Conservation (phyloP, 2,329 filamentous ascomycete genomes). For the Fusarium protoensiforme region DNA sequence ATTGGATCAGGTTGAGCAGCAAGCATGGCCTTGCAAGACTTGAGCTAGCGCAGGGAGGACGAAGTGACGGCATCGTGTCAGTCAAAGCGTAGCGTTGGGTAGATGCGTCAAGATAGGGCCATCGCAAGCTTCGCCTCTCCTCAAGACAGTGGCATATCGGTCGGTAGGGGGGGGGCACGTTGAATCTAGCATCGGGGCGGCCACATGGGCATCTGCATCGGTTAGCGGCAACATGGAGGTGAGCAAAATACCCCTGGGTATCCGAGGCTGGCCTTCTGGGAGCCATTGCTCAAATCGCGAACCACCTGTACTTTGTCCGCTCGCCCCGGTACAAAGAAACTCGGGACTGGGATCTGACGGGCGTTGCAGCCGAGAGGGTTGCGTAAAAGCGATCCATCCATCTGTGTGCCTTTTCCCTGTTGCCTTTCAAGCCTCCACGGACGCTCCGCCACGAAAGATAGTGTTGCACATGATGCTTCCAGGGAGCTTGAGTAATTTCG, state of each 20-base stretch:
- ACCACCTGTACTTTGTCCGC: not conserved
- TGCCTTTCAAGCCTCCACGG: constrained; percentile 2
- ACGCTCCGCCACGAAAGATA: not conserved
- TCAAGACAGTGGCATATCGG: not conserved
- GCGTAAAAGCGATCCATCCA: not conserved
- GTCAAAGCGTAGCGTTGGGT: not conserved
- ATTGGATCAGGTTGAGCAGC: not conserved
- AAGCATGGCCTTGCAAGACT: not conserved
- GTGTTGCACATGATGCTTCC: not conserved
- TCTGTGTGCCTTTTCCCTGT: not conserved
- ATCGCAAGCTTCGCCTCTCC: not conserved
- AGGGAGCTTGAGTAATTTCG: not conserved
- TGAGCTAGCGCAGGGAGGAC: not conserved
- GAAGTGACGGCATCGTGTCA: not conserved
- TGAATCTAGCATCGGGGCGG: not conserved
- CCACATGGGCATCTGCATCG: not conserved
- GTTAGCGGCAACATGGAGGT: not conserved
- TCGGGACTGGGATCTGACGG: not conserved
- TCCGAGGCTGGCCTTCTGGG: not conserved
- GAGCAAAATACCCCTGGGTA: not conserved
- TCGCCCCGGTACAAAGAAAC: not conserved
- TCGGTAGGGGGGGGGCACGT: not conserved
- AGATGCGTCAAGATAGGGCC: not conserved
- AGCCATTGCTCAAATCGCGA: not conserved
- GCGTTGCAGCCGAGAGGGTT: not conserved